phyloP scores from a whole-genome alignment of 129 eudicot genomes.

The Gnaphalium uliginosum region DNA sequence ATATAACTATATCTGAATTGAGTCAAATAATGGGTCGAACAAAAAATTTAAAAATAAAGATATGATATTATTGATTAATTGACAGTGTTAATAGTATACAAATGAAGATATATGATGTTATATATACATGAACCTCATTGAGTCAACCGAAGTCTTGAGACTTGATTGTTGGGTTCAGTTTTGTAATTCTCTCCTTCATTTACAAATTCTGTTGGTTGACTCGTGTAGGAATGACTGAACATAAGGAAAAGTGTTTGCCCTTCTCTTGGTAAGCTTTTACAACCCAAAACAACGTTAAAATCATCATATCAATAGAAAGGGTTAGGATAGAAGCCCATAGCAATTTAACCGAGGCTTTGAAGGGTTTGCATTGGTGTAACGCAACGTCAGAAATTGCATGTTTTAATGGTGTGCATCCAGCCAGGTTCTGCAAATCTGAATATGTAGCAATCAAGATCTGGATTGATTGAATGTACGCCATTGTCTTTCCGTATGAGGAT shows the following conservation, averaged over 20 bases:
- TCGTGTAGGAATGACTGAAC: slow-evolving; percentile 39
- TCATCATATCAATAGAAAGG: slow-evolving; percentile 50
- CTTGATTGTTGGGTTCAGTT: slow-evolving; percentile 19
- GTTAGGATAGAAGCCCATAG: slow-evolving; percentile 48
- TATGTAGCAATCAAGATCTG: slow-evolving; percentile 39
- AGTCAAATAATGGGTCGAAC: neutral
- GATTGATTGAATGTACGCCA: slow-evolving; percentile 55
- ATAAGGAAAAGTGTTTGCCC: slow-evolving; percentile 41
- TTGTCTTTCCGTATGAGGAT: slow-evolving; percentile 37
- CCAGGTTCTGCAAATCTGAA: slow-evolving; percentile 54
- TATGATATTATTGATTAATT: slow-evolving; percentile 25
- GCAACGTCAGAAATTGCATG: slow-evolving; percentile 44
- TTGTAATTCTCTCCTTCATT: slow-evolving; percentile 15
- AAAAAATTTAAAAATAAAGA: neutral
- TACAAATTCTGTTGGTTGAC: slow-evolving; percentile 24
- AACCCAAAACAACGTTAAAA: slow-evolving; percentile 48
- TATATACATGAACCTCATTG: slow-evolving; percentile 33
- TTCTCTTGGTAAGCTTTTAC: slow-evolving; percentile 54
- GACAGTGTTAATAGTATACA: neutral
- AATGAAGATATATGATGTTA: slow-evolving; percentile 20
- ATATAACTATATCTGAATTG: neutral
- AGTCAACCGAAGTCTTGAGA: slow-evolving; percentile 29
- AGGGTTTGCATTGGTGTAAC: slow-evolving; percentile 58
- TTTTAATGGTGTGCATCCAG: slow-evolving; percentile 46
- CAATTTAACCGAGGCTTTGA: slow-evolving; percentile 31